Percentiles rank a stretch among this genome's conserved stretches.
Conservation (phyloP, 169 alveolate genomes). For the Eimeria brunetti region DNA sequence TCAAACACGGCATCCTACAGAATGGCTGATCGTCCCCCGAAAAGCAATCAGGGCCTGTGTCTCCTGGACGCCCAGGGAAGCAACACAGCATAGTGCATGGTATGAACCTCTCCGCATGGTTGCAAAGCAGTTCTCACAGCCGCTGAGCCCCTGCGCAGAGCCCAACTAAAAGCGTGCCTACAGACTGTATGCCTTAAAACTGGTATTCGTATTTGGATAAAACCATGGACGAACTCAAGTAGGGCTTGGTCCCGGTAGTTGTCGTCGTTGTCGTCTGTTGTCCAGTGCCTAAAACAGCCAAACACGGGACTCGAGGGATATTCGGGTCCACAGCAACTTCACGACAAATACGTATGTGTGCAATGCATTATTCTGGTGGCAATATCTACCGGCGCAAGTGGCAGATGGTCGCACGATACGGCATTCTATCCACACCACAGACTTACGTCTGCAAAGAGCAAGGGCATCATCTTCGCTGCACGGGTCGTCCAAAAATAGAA, state of each 20-base stretch:
- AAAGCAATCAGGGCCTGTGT: slow-evolving; percentile 41
- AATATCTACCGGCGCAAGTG: neutral
- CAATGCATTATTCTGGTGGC: neutral
- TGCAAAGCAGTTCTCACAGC: neutral
- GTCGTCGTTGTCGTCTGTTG: slow-evolving; percentile 12
- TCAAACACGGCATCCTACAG: slow-evolving; percentile 14
- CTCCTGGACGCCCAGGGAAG: slow-evolving; percentile 24
- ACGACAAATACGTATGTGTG: neutral
- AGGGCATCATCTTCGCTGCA: neutral
- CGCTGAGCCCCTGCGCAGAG: neutral
- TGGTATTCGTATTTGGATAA: neutral
- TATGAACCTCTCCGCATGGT: neutral
- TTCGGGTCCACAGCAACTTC: neutral
- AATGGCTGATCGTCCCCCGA: slow-evolving; percentile 47
- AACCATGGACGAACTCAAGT: neutral
- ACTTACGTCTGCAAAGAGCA: slow-evolving; percentile 58
- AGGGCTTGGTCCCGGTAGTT: neutral
- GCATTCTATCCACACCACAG: neutral
- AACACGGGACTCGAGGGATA: neutral
- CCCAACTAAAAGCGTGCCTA: neutral
- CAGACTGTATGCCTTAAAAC: neutral
- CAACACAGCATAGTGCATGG: neutral
- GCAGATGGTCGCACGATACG: neutral
- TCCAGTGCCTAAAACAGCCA: neutral
- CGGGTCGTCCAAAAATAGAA: neutral